Percentiles rank a stretch among this genome's conserved stretches.
Conservation (phyloP, 2,329 filamentous ascomycete genomes). For the Phaeomoniella chlamydospora region DNA sequence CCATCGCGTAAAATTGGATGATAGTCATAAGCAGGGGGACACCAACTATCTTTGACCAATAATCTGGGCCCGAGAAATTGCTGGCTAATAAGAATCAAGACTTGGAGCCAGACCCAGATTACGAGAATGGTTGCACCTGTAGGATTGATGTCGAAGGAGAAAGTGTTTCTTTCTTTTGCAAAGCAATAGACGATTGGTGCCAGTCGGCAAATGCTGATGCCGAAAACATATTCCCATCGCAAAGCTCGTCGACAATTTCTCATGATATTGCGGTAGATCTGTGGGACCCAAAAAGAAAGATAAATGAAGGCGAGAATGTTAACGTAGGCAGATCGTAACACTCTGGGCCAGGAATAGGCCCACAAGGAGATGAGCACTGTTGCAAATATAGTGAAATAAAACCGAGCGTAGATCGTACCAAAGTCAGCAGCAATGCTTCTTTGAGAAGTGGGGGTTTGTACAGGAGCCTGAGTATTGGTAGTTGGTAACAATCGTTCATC, state of each 20-base stretch:
- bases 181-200: conserved; percentile 80
- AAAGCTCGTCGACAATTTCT: conserved; percentile 85
- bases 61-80: conserved; percentile 80
- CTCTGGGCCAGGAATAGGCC: conserved; percentile 40
- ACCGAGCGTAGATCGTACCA: conserved; percentile 45
- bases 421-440: conserved; percentile 27
- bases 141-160: conserved; percentile 59
- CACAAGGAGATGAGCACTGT: conserved; percentile 45
- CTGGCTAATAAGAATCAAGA: conserved; percentile 64
- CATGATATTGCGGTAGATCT: conserved; percentile 79
- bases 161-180: conserved; percentile 59
- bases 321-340: conserved; percentile 38
- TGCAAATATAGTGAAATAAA: conserved; percentile 44
- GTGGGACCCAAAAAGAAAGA: conserved; percentile 81
- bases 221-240: conserved; percentile 80
- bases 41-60: conserved; percentile 57
- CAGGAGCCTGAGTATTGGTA: conserved; percentile 9
- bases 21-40: conserved; percentile 67
- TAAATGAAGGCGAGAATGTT: conserved; percentile 57
- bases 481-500: conserved; percentile 15
- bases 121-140: conserved; percentile 49
- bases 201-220: conserved; percentile 65
- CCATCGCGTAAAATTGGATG: conserved; percentile 62
- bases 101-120: conserved; percentile 78
- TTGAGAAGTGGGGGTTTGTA: conserved; percentile 17